Conservation (phyloP, 139 green algal genomes). For the Chlorella sorokiniana region DNA sequence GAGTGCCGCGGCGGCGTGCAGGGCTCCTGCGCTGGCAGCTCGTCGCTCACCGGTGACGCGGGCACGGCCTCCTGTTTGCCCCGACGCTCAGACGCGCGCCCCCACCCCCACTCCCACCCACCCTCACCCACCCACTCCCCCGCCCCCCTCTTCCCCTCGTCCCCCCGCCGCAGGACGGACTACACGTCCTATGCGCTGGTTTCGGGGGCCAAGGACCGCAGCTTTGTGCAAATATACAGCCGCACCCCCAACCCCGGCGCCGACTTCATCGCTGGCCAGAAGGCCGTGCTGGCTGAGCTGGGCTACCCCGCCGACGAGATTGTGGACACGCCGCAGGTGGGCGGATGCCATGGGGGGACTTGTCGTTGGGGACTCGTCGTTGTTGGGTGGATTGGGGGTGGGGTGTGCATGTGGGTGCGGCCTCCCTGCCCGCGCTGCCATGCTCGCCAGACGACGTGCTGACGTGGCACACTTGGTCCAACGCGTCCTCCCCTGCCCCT, state of each 20-base stretch:
- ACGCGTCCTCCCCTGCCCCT: background rate
- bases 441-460: too few species aligned
- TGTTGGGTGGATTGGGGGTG: background rate
- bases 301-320: constrained; percentile 49
- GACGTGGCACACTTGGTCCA: too few species aligned
- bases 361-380: background rate
- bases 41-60: too few species aligned
- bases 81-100: too few species aligned
- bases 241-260: constrained; percentile 52
- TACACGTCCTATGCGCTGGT: constrained; percentile 60
- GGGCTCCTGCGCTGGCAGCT: too few species aligned
- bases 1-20: background rate
- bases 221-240: constrained; percentile 62
- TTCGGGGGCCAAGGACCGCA: constrained; percentile 46
- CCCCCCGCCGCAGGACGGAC: constrained; percentile 39
- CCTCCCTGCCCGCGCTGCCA: too few species aligned
- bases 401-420: too few species aligned
- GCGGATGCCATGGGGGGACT: background rate
- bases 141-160: background rate
- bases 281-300: constrained; percentile 35
- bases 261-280: constrained; percentile 48
- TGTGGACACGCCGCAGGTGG: constrained; percentile 51
- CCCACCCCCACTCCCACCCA: too few species aligned
- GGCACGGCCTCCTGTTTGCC: too few species aligned
- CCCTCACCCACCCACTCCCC: background rate